These are phyloP conservation scores for Penicillium vulpinum DNA, from an alignment of 2,329 filamentous ascomycete species.

Conservation along the genomic window DNA sequence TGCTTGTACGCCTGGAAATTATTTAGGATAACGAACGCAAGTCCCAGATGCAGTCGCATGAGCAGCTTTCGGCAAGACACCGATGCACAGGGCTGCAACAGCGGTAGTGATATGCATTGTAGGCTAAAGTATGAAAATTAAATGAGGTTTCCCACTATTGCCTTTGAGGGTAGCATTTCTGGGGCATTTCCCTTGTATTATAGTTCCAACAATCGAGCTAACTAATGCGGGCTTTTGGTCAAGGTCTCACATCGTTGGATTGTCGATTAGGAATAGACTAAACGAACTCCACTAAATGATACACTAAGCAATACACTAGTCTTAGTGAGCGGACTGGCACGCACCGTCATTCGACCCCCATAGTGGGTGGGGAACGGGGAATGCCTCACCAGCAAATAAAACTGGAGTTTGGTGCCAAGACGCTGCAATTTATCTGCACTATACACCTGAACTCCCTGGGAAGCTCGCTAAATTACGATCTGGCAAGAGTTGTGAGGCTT, in stretches of 20 bases:
- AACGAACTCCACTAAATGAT: background rate
- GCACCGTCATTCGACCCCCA: background rate
- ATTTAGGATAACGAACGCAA: background rate
- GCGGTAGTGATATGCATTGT: background rate
- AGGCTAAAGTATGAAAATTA: background rate
- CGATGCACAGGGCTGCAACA: background rate
- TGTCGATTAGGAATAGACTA: background rate
- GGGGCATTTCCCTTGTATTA: background rate
- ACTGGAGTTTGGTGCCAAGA: too few species aligned
- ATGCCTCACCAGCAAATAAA: background rate
- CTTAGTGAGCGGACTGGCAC: background rate
- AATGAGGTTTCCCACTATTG: background rate
- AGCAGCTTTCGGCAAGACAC: background rate
- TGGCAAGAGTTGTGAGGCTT: too few species aligned
- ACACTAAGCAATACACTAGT: background rate
- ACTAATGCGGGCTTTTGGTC: background rate
- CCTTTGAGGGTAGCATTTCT: background rate
- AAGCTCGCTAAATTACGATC: background rate
- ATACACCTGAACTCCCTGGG: background rate
- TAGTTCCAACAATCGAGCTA: background rate
- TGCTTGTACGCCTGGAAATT: too few species aligned
- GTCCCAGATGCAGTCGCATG: background rate
- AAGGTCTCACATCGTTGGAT: background rate
- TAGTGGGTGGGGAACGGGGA: too few species aligned
- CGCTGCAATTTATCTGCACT: background rate